Percentiles rank a stretch among this genome's conserved stretches.
Conservation (phyloP, 2,329 filamentous ascomycete species). For the Aspergillus sp. region DNA sequence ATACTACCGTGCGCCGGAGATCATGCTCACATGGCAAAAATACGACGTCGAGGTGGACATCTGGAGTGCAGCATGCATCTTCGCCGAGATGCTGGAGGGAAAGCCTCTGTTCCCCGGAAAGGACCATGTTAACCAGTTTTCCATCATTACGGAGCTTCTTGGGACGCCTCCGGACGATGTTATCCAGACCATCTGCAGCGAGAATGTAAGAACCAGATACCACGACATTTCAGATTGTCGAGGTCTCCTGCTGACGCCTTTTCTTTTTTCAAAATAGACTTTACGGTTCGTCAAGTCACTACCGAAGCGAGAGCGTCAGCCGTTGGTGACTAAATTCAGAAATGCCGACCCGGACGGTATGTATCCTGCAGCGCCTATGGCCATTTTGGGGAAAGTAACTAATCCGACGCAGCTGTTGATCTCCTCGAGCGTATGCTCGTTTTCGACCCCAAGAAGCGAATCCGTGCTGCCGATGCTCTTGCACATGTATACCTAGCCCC, state of each 20-base stretch:
- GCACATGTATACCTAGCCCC: conserved; percentile 91
- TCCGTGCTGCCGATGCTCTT: conserved; percentile 82
- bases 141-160: conserved; percentile 96
- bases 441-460: conserved; percentile 94
- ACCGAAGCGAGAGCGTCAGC: conserved; percentile 88
- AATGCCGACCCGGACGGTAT: conserved; percentile 84
- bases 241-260: conserved; percentile 23
- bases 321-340: conserved; percentile 85
- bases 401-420: conserved; percentile 68
- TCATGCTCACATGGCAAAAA: conserved; percentile 99
- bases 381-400: conserved; percentile 4
- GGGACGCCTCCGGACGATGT: conserved; percentile 97
- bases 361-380: conserved; percentile 23
- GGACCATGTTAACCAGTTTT: conserved; percentile 99
- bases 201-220: conserved; percentile 69
- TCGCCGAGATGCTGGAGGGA: conserved; percentile 98
- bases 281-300: conserved; percentile 96
- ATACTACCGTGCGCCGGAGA: conserved; percentile 98
- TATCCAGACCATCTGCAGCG: conserved; percentile 96
- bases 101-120: conserved; percentile 98
- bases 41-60: conserved; percentile 99
- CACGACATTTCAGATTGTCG: background rate
- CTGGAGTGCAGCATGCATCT: conserved; percentile 98
- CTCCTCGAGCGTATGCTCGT: conserved; percentile 96
- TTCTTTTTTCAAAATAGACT: conserved; percentile 59